Percentiles rank a stretch among this genome's conserved stretches.
Evolutionary conservation across 768 basidiomycete species (phyloP).

Genomic region (Obba rivulosa): DNA sequence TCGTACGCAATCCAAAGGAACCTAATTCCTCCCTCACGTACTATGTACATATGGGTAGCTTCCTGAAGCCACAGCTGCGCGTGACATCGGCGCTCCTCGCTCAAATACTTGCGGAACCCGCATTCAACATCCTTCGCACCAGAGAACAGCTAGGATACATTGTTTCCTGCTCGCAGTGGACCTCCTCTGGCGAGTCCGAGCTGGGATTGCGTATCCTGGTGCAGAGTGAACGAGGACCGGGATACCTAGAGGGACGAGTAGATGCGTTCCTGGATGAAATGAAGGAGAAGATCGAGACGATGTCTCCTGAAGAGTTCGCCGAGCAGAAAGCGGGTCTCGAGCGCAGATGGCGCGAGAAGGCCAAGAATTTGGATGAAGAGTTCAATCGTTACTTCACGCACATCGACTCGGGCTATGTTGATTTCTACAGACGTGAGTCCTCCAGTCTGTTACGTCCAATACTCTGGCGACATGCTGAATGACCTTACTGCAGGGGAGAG

Average conservation of each 20-base stretch:
- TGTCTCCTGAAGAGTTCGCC: slow-evolving; percentile 68
- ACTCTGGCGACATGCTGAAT: background rate
- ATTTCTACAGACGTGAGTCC: slow-evolving; percentile 78
- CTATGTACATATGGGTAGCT: slow-evolving; percentile 73
- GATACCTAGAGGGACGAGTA: slow-evolving; percentile 80
- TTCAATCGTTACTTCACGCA: slow-evolving; percentile 59
- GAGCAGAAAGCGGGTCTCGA: slow-evolving; percentile 76
- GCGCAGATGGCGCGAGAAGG: slow-evolving; percentile 76
- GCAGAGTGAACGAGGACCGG: slow-evolving; percentile 81
- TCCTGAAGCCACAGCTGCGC: slow-evolving; percentile 57
- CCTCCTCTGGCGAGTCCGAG: slow-evolving; percentile 58
- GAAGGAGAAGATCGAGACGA: slow-evolving; percentile 58
- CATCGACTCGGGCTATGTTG: slow-evolving; percentile 75
- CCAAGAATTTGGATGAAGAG: slow-evolving; percentile 89
- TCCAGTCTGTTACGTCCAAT: background rate
- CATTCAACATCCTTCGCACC: slow-evolving; percentile 87
- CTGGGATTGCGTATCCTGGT: slow-evolving; percentile 78
- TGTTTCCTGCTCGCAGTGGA: slow-evolving; percentile 57
- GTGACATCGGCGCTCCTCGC: slow-evolving; percentile 66
- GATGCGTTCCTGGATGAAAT: slow-evolving; percentile 82
- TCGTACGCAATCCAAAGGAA: slow-evolving; percentile 79
- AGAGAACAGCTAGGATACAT: slow-evolving; percentile 96
- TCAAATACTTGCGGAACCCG: slow-evolving; percentile 86
- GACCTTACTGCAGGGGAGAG: slow-evolving; percentile 45
- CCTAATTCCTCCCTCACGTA: slow-evolving; percentile 85